These are phyloP conservation scores for Colletotrichum sp. DNA, from an alignment of 2,329 filamentous ascomycete species.

Conservation along the genomic window DNA sequence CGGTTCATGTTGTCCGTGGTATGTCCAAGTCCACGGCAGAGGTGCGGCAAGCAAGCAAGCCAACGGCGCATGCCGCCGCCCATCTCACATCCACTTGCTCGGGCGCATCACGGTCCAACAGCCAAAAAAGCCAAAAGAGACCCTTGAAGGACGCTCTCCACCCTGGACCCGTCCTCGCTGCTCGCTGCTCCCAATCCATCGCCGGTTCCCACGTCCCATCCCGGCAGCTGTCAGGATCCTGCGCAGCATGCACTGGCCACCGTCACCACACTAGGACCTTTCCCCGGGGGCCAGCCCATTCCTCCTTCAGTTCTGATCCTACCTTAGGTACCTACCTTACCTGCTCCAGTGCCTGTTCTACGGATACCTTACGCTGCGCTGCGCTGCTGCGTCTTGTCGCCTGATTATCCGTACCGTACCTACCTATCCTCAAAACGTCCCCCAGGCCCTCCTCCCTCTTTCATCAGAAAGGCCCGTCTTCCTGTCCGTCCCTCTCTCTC, in stretches of 20 bases:
- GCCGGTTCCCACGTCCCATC: constrained; percentile 3
- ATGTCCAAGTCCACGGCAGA: neutral
- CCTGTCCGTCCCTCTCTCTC: neutral
- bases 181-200: neutral
- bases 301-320: constrained; percentile 18
- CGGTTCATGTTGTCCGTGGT: neutral
- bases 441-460: neutral
- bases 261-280: constrained; percentile 12
- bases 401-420: neutral
- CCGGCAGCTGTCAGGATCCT: constrained; percentile 17
- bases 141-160: neutral
- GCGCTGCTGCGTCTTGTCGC: neutral
- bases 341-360: neutral
- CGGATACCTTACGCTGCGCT: neutral
- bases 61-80: neutral
- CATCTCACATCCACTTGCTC: neutral
- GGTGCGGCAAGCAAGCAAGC: neutral
- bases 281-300: constrained; percentile 11
- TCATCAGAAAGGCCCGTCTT: neutral
- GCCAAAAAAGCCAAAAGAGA: neutral
- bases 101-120: neutral
- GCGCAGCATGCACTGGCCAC: constrained; percentile 12
- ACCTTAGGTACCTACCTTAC: neutral
- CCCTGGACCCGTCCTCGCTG: neutral
- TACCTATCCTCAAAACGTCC: constrained; percentile 12